Evolutionary conservation across 371 early-diverging fungal species (phyloP), one percentile per base, ranked within the genome.

Genomic region (Choanephora cucurbitarum): DNA sequence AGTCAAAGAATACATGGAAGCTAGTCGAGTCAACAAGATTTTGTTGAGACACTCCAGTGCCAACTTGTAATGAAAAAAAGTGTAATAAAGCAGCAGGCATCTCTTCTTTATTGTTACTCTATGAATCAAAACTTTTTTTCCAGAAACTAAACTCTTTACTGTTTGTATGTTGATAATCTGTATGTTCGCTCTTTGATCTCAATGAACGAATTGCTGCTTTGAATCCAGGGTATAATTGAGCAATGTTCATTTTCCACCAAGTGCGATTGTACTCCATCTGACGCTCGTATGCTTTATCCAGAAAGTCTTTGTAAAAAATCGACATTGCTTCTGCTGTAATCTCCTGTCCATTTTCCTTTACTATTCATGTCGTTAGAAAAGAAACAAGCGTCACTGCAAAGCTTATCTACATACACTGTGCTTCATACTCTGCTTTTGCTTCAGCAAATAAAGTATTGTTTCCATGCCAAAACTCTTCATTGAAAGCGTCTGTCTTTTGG

Each of bases 1-100:
- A 31, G 85, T 96, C 59, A 97, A 95, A 80, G 90, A 93, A 64
- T 84, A 82, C 60, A 77, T 80, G 70, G 77, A 77, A 24, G 72
- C 78, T 8, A 81, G 83, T 32, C 77, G 78, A 43, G 77, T 77
- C 51, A 89, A 89, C 68, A 83, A 83, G 62, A 59, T 91, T 33
- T 69, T 90, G 47, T 72, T 75, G 67, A 80, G 64, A 48, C 23
- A 47, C 6, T 49, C 58, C 40, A 48, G 44, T 37, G 57, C 68
- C 41, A 72, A 66, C 39, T 62, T 72, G 33, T 69, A 65, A 62
- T 19, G 10, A 45, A 45, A 44, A 44, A 51, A 44, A 37, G 23
- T 11, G 17, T 32, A 45, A 45, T 23, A 9, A 45, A 28, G 3
- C 10, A 44, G 44, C 44, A 44, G 28, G 28, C 28, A 7, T 3